Evolutionary conservation across 345 rosid genomes (phyloP), one percentile per base, ranked within the genome.

Genomic region (Syzygium oleosum): DNA sequence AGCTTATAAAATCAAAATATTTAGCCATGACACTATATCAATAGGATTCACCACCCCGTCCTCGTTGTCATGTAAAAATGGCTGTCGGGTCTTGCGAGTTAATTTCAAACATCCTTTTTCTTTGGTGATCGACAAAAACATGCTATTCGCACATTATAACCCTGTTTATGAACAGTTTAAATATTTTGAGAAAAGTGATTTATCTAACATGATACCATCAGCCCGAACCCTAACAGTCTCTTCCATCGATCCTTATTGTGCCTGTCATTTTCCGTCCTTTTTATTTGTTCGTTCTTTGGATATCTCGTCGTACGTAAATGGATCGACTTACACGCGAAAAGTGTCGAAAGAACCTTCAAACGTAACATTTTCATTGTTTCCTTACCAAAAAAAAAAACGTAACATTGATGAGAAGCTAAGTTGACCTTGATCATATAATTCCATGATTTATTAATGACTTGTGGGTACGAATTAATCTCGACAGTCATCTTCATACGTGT

Each of bases 131-230:
- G 46, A 46, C 21, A 34, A 68, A 34, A 68, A 68, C 46, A 2
- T 68, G 12, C 13, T 68, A 68, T 68, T 16, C 3, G 21, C 1
- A 68, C 1, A 68, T 17, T 34, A 34, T 68, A 17, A 17, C 23
- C 41, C 0, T n/a, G 2, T n/a, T 61, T 59, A 0, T n/a, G 2
- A n/a, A 61, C 17, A n/a, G 13, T n/a, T 61, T n/a, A 61, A n/a
- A n/a, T 61, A n/a, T 14, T 5, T 61, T 61, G 38, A 61, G 9
- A 6, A 61, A 13, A 61, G 34, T n/a, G 34, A 61, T 61, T n/a
- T 61, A n/a, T n/a, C 4, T 2, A 61, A 61, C 17, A 61, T 61
- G 15, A n/a, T n/a, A n/a, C 34, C 38, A 61, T 61, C 2, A n/a
- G 9, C 73, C 17, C 13, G 3, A 61, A 61, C 9, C 73, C 34